Base-by-base conservation (phyloP, 129 eudicot species). In the Sambucus nigra region DNA sequence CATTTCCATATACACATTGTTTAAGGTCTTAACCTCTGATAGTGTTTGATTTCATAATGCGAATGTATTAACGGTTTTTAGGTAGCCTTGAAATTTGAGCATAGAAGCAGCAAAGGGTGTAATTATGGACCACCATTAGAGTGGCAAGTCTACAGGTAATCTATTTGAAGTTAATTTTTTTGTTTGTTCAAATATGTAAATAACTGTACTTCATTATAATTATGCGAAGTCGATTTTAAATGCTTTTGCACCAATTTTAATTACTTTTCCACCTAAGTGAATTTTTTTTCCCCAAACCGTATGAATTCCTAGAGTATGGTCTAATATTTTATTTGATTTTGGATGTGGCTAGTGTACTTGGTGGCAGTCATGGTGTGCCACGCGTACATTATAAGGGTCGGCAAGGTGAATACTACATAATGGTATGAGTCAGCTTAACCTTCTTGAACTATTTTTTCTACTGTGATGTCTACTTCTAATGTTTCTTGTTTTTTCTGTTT, bases 291-390 rank as follows among this genome's bases (percentile, higher is more conserved):
- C 38, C 38, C 42, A 35, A 35, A 35, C 42, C n/a, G 8, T 31
- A 31, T 31, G 0, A 7, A 42, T 4, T n/a, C 0, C 7, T 13
- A n/a, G 26, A 32, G 39, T 6, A 4, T 54, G 18, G 39, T 51
- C 53, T 25, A 53, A 21, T 46, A 47, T 42, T 41, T 40, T 5
- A 23, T 47, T 42, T 50, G 7, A 10, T 3, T 58, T 63, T 24
- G 17, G 27, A 7, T 32, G 47, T 69, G 26, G 9, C 10, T 55
- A 88, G 94, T 61, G 68, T 79, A 9, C 91, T 88, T 60, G 94
- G 97, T 57, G 97, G 94, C 16, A 78, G 92, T 67, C 94, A 88
- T 47, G 97, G 97, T 13, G 88, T 88, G 50, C 97, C 97, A 1
- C 84, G 75, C 33, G 92, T 84, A 29, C 92, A 88, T 70, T 88